Base-by-base conservation (phyloP, 2,329 filamentous ascomycete genomes). In the Fusarium lateritium region DNA sequence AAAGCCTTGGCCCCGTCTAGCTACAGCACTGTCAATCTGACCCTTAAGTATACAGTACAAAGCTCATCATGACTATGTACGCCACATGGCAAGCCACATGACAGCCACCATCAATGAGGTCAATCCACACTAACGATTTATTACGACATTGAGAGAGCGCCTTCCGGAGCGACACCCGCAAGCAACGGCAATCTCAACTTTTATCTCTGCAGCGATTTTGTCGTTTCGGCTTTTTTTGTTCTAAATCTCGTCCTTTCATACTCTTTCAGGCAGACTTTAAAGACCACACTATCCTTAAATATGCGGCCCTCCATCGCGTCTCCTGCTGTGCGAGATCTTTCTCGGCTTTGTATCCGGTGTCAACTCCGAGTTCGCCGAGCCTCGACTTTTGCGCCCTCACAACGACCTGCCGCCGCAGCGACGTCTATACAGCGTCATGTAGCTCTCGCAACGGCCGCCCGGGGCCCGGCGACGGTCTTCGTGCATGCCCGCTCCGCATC, bases 311-410 rank as follows among this genome's bases (percentile, higher is more conserved):
- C 73, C 22, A 28, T 65, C 66, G 55, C 68, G n/a, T 71, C 75
- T 47, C 56, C 57, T 36, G 65, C 69, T 49, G 67, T 71, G 36
- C 75, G 73, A 56, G 74, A 76, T 52, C 50, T 76, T 55, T 73
- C 73, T 68, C 78, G 76, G 68, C 65, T 78, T 70, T 80, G 79
- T 77, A 53, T 73, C 63, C 76, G 76, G 65, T 79, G 79, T 67
- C 74, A 72, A 65, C 74, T 72, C 63, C 75, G 73, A 70, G 70
- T 71, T 49, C 74, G 71, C 59, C 69, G 67, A 68, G 60, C 70
- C 45, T 72, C 74, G 42, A 68, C 67, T 47, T 63, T 73, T 52
- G 60, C 65, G 52, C 53, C 64, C 44, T 69, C 59, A 34, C 65
- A 63, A 44, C 60, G 69, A 52, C 47, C 63, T 26, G 63, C 65